These are phyloP conservation scores for Penicillium sp. DNA, from an alignment of 2,329 filamentous ascomycete genomes.

Conservation along the genomic window DNA sequence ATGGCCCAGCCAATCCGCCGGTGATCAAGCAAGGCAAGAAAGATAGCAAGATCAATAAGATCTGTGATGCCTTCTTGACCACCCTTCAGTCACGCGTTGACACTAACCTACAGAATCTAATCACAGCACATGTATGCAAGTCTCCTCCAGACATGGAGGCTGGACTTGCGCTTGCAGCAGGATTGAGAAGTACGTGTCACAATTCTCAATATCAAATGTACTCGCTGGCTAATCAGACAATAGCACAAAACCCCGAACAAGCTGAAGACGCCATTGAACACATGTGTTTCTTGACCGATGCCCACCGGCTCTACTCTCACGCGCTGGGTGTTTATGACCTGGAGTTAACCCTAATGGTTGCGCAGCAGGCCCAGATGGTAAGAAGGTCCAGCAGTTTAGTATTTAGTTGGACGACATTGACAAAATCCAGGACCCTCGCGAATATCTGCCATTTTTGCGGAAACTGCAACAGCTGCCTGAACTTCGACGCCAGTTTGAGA, in stretches of 20 bases:
- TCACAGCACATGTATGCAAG: constrained; percentile 95
- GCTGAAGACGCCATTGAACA: constrained; percentile 92
- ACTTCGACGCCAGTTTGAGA: constrained; percentile 73
- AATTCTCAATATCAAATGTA: no score
- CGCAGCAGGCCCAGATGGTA: constrained; percentile 88
- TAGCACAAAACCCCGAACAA: constrained; percentile 65
- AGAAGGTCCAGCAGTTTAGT: not conserved
- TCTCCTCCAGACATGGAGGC: constrained; percentile 85
- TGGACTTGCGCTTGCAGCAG: constrained; percentile 76
- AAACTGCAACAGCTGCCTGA: constrained; percentile 74
- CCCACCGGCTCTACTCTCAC: constrained; percentile 87
- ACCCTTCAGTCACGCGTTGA: constrained; percentile 64
- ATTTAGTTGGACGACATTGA: constrained; percentile 10
- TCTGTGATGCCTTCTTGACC: constrained; percentile 82
- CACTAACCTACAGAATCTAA: constrained; percentile 80
- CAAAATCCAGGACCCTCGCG: constrained; percentile 71
- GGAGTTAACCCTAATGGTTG: constrained; percentile 84
- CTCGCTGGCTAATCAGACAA: constrained; percentile 15
- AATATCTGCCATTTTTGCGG: constrained; percentile 94
- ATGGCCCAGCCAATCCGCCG: constrained; percentile 17
- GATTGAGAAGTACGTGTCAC: constrained; percentile 55
- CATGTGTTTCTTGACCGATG: constrained; percentile 94
- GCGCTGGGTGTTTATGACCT: constrained; percentile 90
- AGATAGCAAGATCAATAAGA: constrained; percentile 73
- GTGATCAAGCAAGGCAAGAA: constrained; percentile 23